Percentiles rank a stretch among this genome's conserved stretches.
Evolutionary conservation across 2,329 filamentous ascomycete species (phyloP).

Genomic region (Aspergillus spinulosporus): DNA sequence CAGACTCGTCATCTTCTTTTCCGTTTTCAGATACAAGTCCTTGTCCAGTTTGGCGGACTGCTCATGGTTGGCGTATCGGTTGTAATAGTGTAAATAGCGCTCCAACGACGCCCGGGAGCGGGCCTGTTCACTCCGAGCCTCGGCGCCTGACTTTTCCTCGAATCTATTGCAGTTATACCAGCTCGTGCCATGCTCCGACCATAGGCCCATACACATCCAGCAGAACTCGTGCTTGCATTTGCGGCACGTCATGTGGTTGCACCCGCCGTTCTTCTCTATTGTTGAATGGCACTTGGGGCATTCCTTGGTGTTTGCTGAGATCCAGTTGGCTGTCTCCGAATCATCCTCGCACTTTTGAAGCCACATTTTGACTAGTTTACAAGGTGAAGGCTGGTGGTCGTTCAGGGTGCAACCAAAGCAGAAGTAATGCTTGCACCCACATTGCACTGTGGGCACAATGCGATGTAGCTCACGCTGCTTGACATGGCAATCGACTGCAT

Average conservation of each 20-base stretch:
- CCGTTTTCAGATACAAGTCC: slow-evolving; percentile 92
- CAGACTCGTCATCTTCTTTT: slow-evolving; percentile 98
- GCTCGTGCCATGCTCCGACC: slow-evolving; percentile 97
- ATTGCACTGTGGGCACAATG: slow-evolving; percentile 87
- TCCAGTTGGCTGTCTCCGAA: slow-evolving; percentile 98
- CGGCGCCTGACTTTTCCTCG: slow-evolving; percentile 90
- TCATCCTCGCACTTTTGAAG: slow-evolving; percentile 98
- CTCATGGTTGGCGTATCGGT: slow-evolving; percentile 97
- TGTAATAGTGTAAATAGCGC: slow-evolving; percentile 98
- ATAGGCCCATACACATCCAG: slow-evolving; percentile 99
- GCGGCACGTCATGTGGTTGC: slow-evolving; percentile 96
- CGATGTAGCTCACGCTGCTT: slow-evolving; percentile 83
- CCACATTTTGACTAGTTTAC: slow-evolving; percentile 89
- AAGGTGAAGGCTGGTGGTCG: slow-evolving; percentile 93
- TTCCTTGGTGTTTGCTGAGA: slow-evolving; percentile 97
- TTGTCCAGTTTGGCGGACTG: slow-evolving; percentile 96
- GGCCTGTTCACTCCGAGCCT: slow-evolving; percentile 88
- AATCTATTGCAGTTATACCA: slow-evolving; percentile 99
- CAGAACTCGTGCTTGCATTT: slow-evolving; percentile 98
- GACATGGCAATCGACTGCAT: slow-evolving; percentile 82
- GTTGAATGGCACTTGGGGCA: slow-evolving; percentile 95
- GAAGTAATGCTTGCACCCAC: slow-evolving; percentile 80
- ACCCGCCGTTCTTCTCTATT: slow-evolving; percentile 98
- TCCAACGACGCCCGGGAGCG: slow-evolving; percentile 87
- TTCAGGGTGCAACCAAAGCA: slow-evolving; percentile 90